These are phyloP conservation scores for Podaxis sp. DNA, from an alignment of 768 basidiomycete species.

Conservation along the genomic window DNA sequence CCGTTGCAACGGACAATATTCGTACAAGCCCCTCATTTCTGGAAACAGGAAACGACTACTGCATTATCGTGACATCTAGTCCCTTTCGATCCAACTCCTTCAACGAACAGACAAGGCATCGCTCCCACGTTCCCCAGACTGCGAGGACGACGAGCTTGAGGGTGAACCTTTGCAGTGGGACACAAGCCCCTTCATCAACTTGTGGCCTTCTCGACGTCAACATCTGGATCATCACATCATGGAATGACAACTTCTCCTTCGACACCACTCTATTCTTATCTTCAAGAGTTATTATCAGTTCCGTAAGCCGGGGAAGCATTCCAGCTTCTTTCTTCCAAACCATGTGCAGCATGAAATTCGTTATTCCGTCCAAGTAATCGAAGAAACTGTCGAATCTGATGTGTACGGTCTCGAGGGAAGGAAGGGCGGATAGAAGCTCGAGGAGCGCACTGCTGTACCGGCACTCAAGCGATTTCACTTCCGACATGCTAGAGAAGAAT, in stretches of 20 bases:
- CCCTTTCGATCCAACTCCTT: neutral
- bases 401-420: neutral
- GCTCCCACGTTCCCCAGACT: neutral
- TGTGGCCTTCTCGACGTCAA: neutral
- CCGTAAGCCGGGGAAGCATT: neutral
- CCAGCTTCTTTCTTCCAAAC: neutral
- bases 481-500: conserved; percentile 1
- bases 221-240: neutral
- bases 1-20: neutral
- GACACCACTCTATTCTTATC: conserved; percentile 2
- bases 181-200: neutral
- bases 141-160: neutral
- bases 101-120: neutral
- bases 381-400: conserved; percentile 3
- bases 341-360: neutral
- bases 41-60: neutral
- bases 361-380: neutral
- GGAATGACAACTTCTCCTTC: conserved; percentile 2
- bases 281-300: neutral
- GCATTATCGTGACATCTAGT: neutral
- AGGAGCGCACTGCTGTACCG: neutral
- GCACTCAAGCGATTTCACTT: neutral
- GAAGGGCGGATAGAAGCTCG: neutral
- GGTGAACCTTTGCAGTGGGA: neutral
- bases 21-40: neutral